These are phyloP conservation scores for Posidonia oceanica DNA, from an alignment of 116 monocot species.

Conservation along the genomic window DNA sequence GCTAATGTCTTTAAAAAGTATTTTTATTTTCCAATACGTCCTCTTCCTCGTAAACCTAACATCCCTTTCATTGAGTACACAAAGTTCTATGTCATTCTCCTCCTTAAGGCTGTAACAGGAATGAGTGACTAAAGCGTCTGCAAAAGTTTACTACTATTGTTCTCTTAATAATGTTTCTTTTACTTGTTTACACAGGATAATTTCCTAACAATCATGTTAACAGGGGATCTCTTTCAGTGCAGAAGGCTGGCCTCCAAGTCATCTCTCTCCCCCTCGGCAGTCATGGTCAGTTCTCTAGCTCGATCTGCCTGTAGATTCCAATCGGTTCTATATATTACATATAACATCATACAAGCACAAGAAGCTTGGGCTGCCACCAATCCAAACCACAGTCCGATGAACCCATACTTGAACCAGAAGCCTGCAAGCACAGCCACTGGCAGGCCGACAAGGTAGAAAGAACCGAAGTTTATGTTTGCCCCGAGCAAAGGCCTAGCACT, in stretches of 20 bases:
- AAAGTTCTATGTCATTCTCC: not conserved
- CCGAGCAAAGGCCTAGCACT: constrained; percentile 32
- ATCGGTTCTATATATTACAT: constrained; percentile 27
- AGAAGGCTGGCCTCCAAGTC: not conserved
- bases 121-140: no score
- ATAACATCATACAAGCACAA: constrained; percentile 34
- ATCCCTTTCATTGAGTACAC: no score
- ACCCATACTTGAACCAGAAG: constrained; percentile 28
- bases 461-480: constrained; percentile 41
- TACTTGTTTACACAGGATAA: not conserved
- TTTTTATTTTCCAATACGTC: no score
- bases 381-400: constrained; percentile 42
- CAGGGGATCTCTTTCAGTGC: not conserved
- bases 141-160: not conserved
- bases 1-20: no score
- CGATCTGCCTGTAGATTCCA: constrained; percentile 37
- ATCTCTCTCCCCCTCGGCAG: not conserved
- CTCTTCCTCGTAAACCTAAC: no score
- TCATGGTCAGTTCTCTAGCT: constrained; percentile 23
- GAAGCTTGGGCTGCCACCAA: constrained; percentile 38
- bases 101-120: not conserved
- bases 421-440: constrained; percentile 31
- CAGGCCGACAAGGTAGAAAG: constrained; percentile 47
- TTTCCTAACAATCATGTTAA: not conserved
- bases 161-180: not conserved